Evolutionary conservation across 208 protist genomes (phyloP).

Genomic region (Leptomonas pyrrhocoris): DNA sequence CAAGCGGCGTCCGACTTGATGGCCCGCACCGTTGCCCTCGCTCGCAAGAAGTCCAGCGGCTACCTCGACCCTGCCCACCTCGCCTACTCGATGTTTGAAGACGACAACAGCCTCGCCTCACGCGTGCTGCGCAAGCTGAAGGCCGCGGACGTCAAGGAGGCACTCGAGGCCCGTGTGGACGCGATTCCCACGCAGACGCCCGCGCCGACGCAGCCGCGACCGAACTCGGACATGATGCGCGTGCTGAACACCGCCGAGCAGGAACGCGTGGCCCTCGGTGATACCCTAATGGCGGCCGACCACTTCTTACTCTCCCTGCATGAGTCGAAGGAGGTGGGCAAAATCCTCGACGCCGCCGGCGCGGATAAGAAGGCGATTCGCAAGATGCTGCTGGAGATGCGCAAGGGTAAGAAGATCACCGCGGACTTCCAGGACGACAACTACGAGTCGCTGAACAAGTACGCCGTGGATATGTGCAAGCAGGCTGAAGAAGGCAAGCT

Average conservation of each 20-base stretch:
- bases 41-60: conserved; percentile 58
- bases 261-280: conserved; percentile 66
- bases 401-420: conserved; percentile 85
- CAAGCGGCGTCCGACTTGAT: conserved; percentile 60
- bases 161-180: conserved; percentile 45
- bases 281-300: conserved; percentile 78
- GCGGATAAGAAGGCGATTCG: conserved; percentile 64
- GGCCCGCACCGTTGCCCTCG: conserved; percentile 45
- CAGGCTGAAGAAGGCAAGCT: conserved; percentile 94
- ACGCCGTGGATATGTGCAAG: conserved; percentile 96
- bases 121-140: conserved; percentile 71
- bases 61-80: conserved; percentile 75
- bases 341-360: conserved; percentile 71
- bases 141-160: conserved; percentile 53
- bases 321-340: conserved; percentile 56
- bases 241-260: conserved; percentile 86
- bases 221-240: conserved; percentile 71
- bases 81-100: conserved; percentile 54
- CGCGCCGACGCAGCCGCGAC: conserved; percentile 63
- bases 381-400: conserved; percentile 72
- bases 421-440: conserved; percentile 81
- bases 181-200: conserved; percentile 66
- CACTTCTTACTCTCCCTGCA: conserved; percentile 82
- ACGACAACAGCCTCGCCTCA: conserved; percentile 64
- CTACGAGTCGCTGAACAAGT: conserved; percentile 96